Evolutionary conservation across 202 grass and related monocot species (phyloP).

Genomic region (Setaria italica): DNA sequence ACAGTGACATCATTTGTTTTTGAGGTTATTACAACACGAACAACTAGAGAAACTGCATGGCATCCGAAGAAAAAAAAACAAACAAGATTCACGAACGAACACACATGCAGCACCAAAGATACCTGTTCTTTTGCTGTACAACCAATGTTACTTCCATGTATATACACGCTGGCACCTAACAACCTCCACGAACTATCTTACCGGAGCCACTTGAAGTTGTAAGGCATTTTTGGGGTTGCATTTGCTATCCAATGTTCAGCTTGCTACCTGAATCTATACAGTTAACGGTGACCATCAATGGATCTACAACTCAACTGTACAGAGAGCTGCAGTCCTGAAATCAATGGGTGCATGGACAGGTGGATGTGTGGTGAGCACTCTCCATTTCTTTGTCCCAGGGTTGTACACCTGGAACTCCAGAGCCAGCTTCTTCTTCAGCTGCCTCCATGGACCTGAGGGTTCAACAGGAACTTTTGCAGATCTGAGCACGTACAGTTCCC

Average conservation of each 20-base stretch:
- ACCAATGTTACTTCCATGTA: neutral
- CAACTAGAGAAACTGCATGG: no score
- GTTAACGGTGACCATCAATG: constrained; percentile 18
- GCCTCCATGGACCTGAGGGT: constrained; percentile 45
- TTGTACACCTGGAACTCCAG: constrained; percentile 61
- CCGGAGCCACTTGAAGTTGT: constrained; percentile 1
- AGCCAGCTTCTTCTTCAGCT: no score
- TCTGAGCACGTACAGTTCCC: constrained; percentile 69
- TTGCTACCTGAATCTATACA: constrained; percentile 40
- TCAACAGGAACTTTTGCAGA: constrained; percentile 45
- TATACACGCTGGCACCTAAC: constrained; percentile 7
- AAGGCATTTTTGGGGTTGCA: neutral
- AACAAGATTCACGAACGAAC: no score
- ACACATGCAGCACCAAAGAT: no score
- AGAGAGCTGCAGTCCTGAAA: constrained; percentile 70
- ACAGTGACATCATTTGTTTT: no score
- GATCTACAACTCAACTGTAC: constrained; percentile 69
- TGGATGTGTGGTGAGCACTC: constrained; percentile 55
- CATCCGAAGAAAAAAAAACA: no score
- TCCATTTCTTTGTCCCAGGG: constrained; percentile 68
- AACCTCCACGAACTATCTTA: neutral
- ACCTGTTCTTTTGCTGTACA: neutral
- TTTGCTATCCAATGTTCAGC: constrained; percentile 8
- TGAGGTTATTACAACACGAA: no score
- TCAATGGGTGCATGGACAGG: constrained; percentile 61